Evolutionary conservation across 1,139 yeast species (phyloP).

Genomic region (Hansenula sp.): DNA sequence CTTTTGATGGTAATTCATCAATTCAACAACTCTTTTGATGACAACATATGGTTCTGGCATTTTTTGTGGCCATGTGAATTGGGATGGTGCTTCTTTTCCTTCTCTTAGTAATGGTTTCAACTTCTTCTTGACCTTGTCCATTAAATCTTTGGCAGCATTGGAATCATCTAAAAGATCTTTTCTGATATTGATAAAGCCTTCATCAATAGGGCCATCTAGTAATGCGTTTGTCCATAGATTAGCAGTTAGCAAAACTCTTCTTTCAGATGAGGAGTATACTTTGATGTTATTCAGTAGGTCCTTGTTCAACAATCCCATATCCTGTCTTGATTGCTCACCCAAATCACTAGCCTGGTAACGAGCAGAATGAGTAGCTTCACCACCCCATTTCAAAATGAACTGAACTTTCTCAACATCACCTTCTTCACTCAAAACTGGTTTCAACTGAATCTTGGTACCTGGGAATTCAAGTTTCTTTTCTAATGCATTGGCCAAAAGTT

Average conservation of each 20-base stretch:
- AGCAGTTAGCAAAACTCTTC: slow-evolving; percentile 92
- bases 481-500: slow-evolving; percentile 74
- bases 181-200: slow-evolving; percentile 77
- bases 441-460: slow-evolving; percentile 94
- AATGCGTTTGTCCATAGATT: slow-evolving; percentile 83
- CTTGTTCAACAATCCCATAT: slow-evolving; percentile 78
- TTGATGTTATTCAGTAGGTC: slow-evolving; percentile 81
- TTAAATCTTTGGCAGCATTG: slow-evolving; percentile 95
- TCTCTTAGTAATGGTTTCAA: slow-evolving; percentile 90
- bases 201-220: slow-evolving; percentile 63
- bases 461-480: slow-evolving; percentile 89
- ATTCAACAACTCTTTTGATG: slow-evolving; percentile 86
- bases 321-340: slow-evolving; percentile 94
- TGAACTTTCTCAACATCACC: slow-evolving; percentile 92
- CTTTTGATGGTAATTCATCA: slow-evolving; percentile 88
- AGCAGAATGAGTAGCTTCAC: slow-evolving; percentile 98
- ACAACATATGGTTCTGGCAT: slow-evolving; percentile 97
- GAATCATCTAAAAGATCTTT: slow-evolving; percentile 94
- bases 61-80: slow-evolving; percentile 97
- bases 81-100: slow-evolving; percentile 98
- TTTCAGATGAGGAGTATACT: slow-evolving; percentile 88
- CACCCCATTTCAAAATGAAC: slow-evolving; percentile 97
- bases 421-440: slow-evolving; percentile 72
- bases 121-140: slow-evolving; percentile 98
- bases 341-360: slow-evolving; percentile 90